Evolutionary conservation across 805 yeast genomes (phyloP), one percentile per base, ranked within the genome.

Genomic region (Wickerhamiella slavikovae): DNA sequence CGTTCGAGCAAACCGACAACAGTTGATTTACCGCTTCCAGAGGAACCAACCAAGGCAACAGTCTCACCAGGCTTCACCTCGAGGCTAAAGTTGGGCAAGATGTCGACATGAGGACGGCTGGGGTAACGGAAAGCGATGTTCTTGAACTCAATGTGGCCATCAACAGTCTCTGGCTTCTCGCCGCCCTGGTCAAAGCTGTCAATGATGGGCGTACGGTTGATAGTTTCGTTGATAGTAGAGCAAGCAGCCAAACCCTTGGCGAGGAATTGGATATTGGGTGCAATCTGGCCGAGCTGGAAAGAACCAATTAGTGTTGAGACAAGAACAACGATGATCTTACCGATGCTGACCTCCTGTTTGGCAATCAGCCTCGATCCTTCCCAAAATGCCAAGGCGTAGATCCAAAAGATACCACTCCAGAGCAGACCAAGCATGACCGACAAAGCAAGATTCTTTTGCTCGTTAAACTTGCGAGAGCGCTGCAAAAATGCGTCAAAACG

Each of bases 21-120:
- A 0, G 98, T 85, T 0, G 94, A 80, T 54, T 85, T 85, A 21
- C 98, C 98, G 40, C 85, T 72, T 3, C 98, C 98, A 2, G 92
- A 76, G 4, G 93, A 91, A 2, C 98, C 98, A 11, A 85, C 98
- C 38, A 85, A 66, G 8, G 95, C 96, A 18, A 83, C 91, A 39
- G 80, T 82, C 43, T 72, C 54, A 6, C 96, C 96, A 2, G 92
- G 80, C 7, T 85, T 82, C 19, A 85, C 71, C 3, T 68, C 66
- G 41, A 85, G 75, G 3, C 68, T 56, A 24, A 82, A 80, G 48
- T 83, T 71, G 15, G 66, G 62, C 41, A 85, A 60, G 35, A 85
- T 89, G 28, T 79, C 75, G 38, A 93, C 66, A 33, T 77, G 82
- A 3, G 92, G 83, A 3, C 61, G 51, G 17, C 60, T 55, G 39